phyloP scores from a whole-genome alignment of 2,329 filamentous ascomycete species.

The Biscogniauxia marginata region DNA sequence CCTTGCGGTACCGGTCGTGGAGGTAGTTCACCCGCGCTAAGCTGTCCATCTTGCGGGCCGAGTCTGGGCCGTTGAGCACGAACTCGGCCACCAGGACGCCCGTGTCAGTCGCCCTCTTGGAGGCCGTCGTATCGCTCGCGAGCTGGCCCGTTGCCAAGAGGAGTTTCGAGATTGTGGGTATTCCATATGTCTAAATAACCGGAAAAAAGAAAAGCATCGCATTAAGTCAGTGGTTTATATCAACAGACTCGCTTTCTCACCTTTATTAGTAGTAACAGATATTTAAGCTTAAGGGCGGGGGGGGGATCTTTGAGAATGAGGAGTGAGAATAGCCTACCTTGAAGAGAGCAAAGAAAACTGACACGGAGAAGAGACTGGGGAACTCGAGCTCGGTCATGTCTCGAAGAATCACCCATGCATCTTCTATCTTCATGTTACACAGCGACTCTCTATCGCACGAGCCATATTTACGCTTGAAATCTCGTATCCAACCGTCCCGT shows the following conservation, averaged over 20 bases:
- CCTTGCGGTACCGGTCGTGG: conserved; percentile 55
- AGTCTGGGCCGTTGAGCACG: conserved; percentile 40
- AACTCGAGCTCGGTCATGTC: conserved; percentile 48
- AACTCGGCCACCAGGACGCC: conserved; percentile 48
- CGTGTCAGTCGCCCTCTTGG: conserved; percentile 55
- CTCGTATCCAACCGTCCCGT: conserved; percentile 1
- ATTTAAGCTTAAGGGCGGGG: no score
- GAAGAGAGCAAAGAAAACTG: conserved; percentile 59
- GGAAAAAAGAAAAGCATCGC: no score
- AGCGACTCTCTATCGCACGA: neutral
- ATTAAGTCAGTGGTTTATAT: no score
- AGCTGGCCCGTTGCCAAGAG: conserved; percentile 51
- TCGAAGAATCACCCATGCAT: conserved; percentile 2
- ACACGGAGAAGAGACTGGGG: conserved; percentile 48
- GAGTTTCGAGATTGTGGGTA: conserved; percentile 51
- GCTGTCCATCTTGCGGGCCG: conserved; percentile 45
- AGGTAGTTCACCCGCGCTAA: conserved; percentile 65
- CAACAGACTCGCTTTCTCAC: no score
- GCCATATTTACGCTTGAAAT: conserved; percentile 1
- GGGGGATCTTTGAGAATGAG: neutral
- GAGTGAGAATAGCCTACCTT: conserved; percentile 36
- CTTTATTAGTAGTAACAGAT: no score
- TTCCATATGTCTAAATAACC: conserved; percentile 48
- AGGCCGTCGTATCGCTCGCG: conserved; percentile 41
- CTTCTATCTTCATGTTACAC: neutral